A percentile compares a stretch with the other conserved stretches of the same genome.
Evolutionary conservation across 2,329 filamentous ascomycete species (phyloP).

Genomic region (Botrytis squamosa): DNA sequence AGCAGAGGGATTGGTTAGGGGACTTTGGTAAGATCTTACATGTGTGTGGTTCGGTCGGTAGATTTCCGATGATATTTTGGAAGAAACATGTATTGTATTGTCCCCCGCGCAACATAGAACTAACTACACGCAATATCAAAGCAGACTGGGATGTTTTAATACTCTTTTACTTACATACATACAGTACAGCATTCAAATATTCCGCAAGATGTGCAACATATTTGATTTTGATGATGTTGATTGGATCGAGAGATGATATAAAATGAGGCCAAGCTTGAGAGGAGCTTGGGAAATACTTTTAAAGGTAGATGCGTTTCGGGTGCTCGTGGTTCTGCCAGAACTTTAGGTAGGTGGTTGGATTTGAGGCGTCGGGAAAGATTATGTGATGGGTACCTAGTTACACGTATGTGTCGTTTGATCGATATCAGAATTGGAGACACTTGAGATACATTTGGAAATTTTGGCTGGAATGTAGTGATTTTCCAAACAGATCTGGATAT

Average conservation of each 20-base stretch:
- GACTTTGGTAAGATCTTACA: not conserved
- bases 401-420: not conserved
- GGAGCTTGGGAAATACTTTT: not conserved
- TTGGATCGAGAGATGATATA: not conserved
- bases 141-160: not conserved
- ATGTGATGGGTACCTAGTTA: not conserved
- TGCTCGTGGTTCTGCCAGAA: not conserved
- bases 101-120: not conserved
- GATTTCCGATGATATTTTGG: not conserved
- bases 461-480: not conserved
- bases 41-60: not conserved
- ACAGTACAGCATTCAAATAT: constrained; percentile 2
- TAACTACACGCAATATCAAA: not conserved
- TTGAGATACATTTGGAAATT: not conserved
- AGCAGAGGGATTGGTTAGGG: not conserved
- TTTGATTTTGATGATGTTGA: not conserved
- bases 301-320: not conserved
- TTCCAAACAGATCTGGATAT: not conserved
- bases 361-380: not conserved
- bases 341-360: not conserved
- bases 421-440: not conserved
- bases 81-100: not conserved
- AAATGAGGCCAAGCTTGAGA: not conserved
- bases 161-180: not conserved
- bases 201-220: constrained; percentile 8